Percentiles rank a stretch among this genome's conserved stretches.
Conservation (phyloP, 2,329 filamentous ascomycete species). For the Diplodia corticola region DNA sequence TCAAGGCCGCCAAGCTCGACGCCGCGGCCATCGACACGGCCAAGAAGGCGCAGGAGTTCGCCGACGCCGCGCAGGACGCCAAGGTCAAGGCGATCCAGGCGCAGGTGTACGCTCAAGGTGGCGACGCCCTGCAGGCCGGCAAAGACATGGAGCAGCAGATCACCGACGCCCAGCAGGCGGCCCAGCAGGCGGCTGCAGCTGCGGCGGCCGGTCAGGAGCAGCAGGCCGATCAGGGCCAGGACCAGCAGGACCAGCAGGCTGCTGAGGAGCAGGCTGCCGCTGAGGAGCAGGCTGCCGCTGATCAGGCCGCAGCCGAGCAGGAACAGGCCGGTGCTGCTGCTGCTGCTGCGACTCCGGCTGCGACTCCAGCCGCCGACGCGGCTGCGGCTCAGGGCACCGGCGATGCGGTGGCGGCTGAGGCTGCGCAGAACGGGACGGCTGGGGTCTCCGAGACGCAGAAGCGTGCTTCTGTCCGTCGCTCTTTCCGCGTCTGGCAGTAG, state of each 20-base stretch:
- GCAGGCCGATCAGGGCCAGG: background rate
- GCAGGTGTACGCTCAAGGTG: background rate
- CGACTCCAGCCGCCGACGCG: background rate
- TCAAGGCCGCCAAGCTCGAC: constrained; percentile 2
- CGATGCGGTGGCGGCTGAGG: background rate
- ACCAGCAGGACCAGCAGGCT: background rate
- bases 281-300: background rate
- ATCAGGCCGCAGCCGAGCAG: constrained; percentile 5
- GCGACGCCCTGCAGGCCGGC: constrained; percentile 2
- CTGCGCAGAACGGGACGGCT: background rate
- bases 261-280: background rate
- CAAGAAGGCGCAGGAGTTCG: constrained; percentile 7
- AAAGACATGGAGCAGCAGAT: background rate
- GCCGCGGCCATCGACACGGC: constrained; percentile 10
- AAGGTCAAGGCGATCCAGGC: constrained; percentile 10
- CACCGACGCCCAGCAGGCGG: background rate
- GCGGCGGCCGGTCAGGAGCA: background rate
- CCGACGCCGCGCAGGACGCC: constrained; percentile 3
- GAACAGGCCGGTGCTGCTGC: background rate
- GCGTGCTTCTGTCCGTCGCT: background rate
- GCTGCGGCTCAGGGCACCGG: background rate
- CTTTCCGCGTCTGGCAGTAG: background rate
- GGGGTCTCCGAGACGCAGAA: constrained; percentile 2
- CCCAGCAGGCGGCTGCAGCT: background rate
- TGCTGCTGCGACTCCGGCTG: background rate